These are phyloP conservation scores for Leucaena leucocephala DNA, from an alignment of 306 rosid species.

Conservation along the genomic window DNA sequence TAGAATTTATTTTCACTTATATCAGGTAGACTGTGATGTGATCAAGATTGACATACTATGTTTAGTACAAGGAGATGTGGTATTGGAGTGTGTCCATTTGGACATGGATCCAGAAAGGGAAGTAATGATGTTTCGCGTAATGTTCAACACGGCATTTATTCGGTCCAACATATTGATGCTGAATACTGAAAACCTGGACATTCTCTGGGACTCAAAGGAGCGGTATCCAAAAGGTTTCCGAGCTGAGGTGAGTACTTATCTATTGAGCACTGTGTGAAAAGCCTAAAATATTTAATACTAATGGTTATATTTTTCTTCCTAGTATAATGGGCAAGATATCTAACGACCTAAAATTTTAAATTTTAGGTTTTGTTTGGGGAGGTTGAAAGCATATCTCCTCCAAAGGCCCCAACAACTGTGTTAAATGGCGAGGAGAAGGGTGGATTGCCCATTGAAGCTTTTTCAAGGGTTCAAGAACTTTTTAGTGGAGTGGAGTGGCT, in stretches of 20 bases:
- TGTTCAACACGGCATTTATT: slow-evolving; percentile 95
- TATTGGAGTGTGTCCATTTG: slow-evolving; percentile 93
- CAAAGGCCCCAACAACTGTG: slow-evolving; percentile 70
- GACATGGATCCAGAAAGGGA: slow-evolving; percentile 91
- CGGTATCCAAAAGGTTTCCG: slow-evolving; percentile 89
- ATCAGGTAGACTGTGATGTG: slow-evolving; percentile 95
- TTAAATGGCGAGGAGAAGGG: slow-evolving; percentile 95
- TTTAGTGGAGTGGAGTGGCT: slow-evolving; percentile 91
- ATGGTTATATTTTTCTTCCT: slow-evolving; percentile 15
- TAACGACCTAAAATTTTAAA: slow-evolving; percentile 40
- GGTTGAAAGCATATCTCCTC: slow-evolving; percentile 80
- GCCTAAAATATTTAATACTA: background rate
- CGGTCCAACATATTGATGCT: slow-evolving; percentile 92
- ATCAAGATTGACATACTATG: slow-evolving; percentile 96
- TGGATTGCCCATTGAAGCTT: slow-evolving; percentile 95
- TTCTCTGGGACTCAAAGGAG: slow-evolving; percentile 94
- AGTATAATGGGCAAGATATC: slow-evolving; percentile 18
- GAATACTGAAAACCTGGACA: slow-evolving; percentile 84
- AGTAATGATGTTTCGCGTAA: slow-evolving; percentile 95
- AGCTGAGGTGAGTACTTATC: slow-evolving; percentile 70
- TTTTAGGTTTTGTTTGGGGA: slow-evolving; percentile 95
- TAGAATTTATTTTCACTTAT: slow-evolving; percentile 39
- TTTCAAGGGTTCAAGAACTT: slow-evolving; percentile 96
- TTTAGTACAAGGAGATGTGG: slow-evolving; percentile 98
- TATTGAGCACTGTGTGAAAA: slow-evolving; percentile 31